phyloP scores from a whole-genome alignment of 1,284 basidiomycete genomes.

The Boletus sp. region DNA sequence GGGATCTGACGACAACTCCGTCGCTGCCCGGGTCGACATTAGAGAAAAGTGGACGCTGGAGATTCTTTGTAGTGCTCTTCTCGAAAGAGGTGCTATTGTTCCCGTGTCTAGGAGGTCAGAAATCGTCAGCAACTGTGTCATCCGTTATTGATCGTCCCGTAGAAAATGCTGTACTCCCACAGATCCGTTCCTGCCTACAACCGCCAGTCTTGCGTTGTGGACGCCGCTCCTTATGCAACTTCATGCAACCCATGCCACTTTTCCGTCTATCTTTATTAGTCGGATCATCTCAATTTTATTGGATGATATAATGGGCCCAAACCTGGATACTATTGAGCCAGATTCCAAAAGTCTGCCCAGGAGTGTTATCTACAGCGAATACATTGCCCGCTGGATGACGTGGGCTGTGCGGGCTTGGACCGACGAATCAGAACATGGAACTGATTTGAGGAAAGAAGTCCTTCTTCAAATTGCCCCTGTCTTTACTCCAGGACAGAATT shows the following conservation, averaged over 20 bases:
- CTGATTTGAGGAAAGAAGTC: conserved; percentile 44
- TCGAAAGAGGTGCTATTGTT: conserved; percentile 67
- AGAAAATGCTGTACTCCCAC: conserved; percentile 61
- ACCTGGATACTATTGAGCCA: conserved; percentile 7
- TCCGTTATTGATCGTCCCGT: conserved; percentile 13
- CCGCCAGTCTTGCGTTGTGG: conserved; percentile 65
- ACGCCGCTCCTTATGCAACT: conserved; percentile 64
- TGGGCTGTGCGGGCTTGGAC: conserved; percentile 53
- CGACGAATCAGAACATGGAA: conserved; percentile 29
- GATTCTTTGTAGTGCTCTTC: conserved; percentile 59
- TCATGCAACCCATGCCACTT: conserved; percentile 52
- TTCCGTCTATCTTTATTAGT: conserved; percentile 52
- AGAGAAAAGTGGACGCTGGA: conserved; percentile 69
- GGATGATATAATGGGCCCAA: conserved; percentile 13
- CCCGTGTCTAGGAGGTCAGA: conserved; percentile 78
- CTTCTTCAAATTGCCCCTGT: conserved; percentile 47
- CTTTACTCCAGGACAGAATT: conserved; percentile 41
- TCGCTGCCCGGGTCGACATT: conserved; percentile 39
- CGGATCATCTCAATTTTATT: conserved; percentile 48
- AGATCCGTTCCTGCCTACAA: conserved; percentile 50
- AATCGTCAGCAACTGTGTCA: background rate
- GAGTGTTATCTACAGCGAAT: conserved; percentile 51
- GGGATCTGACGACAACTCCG: conserved; percentile 37
- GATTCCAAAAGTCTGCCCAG: conserved; percentile 9
- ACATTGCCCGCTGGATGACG: conserved; percentile 64